A percentile compares a stretch with the other conserved stretches of the same genome.
Evolutionary conservation across 805 yeast species (phyloP).

Genomic region (Zygosaccharomyces bailii): DNA sequence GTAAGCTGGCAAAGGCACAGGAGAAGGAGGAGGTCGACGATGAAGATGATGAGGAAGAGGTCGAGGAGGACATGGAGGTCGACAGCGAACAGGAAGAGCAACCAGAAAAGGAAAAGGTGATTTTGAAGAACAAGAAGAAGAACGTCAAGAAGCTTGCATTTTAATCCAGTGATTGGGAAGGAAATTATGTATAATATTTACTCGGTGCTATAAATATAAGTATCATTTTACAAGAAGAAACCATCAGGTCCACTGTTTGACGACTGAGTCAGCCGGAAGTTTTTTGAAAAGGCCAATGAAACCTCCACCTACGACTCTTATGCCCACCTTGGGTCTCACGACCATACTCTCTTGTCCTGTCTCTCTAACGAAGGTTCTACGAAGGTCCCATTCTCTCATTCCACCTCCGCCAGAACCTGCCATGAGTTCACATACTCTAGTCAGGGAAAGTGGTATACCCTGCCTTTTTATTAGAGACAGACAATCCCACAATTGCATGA

Average conservation of each 20-base stretch:
- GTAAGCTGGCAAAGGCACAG: conserved; percentile 67
- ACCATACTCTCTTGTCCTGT: conserved; percentile 42
- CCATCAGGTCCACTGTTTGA: conserved; percentile 11
- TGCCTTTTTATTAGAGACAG: conserved; percentile 34
- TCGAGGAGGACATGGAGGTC: conserved; percentile 45
- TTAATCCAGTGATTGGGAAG: conserved; percentile 16
- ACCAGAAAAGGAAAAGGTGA: conserved; percentile 55
- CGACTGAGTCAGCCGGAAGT: conserved; percentile 16
- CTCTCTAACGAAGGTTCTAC: conserved; percentile 40
- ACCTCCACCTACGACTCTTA: conserved; percentile 49
- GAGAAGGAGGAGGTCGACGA: conserved; percentile 50
- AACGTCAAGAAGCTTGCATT: conserved; percentile 42
- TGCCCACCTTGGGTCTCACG: conserved; percentile 50
- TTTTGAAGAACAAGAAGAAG: conserved; percentile 49
- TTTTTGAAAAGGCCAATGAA: conserved; percentile 45
- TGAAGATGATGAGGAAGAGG: conserved; percentile 44
- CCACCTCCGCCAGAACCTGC: conserved; percentile 50
- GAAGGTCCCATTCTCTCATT: conserved; percentile 49
- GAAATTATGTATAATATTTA: conserved; percentile 13
- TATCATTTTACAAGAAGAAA: conserved; percentile 2
- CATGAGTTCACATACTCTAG: conserved; percentile 41
- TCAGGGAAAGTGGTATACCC: conserved; percentile 37
- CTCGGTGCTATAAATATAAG: conserved; percentile 9
- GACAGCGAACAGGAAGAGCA: conserved; percentile 47
- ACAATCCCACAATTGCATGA: conserved; percentile 46